Conservation (phyloP, 768 basidiomycete genomes). For the Kwoniella heveanensis region DNA sequence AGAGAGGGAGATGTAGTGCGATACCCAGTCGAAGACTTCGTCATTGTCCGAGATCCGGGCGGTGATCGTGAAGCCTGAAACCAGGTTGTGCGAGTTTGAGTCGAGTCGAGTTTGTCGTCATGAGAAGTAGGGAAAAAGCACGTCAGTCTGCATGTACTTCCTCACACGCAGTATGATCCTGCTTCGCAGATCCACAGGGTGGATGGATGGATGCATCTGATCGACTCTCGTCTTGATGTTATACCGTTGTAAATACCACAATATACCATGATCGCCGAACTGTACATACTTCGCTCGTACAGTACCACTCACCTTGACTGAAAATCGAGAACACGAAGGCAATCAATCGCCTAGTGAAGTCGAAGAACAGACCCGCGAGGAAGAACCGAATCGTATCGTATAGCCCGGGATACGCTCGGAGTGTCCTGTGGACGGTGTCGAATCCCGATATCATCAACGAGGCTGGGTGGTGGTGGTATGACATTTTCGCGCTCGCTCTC, state of each 20-base stretch:
- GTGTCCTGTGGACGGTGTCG: background rate
- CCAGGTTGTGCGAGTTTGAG: no score
- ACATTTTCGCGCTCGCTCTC: no score
- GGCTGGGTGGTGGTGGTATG: no score
- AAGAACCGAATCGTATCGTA: constrained; percentile 13
- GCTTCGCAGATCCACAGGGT: no score
- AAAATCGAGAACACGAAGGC: background rate
- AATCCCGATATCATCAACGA: background rate
- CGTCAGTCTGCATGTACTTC: no score
- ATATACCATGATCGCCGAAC: no score
- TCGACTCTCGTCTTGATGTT: no score
- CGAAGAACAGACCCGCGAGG: constrained; percentile 18
- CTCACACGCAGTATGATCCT: no score
- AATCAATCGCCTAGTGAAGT: constrained; percentile 3
- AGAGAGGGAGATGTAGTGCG: constrained; percentile 5
- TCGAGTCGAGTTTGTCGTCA: background rate
- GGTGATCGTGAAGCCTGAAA: constrained; percentile 11
- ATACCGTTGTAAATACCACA: no score
- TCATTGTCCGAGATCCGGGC: constrained; percentile 11
- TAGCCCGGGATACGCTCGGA: constrained; percentile 6
- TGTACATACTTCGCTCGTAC: no score
- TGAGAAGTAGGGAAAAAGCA: no score
- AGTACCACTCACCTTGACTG: constrained; percentile 14
- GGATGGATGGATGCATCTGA: no score
- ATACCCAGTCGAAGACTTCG: constrained; percentile 24